Percentiles rank a stretch among this genome's conserved stretches.
Conservation (phyloP, 306 rosid genomes). For the Prunus dulcis region DNA sequence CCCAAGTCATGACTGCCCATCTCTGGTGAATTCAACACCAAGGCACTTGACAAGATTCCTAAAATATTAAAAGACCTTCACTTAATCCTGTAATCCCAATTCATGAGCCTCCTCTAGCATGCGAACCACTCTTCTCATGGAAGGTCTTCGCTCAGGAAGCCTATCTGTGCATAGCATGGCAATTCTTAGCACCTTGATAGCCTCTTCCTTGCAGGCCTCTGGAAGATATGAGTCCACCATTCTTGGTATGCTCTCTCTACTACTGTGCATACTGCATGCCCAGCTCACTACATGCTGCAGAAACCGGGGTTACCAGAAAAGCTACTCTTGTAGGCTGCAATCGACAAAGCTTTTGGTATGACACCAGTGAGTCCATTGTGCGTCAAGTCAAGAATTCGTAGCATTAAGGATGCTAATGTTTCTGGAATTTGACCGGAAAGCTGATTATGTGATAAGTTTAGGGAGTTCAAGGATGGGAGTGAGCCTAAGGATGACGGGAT, state of each 20-base stretch:
- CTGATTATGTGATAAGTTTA: slow-evolving; percentile 55
- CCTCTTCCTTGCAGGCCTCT: slow-evolving; percentile 55
- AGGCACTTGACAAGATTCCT: slow-evolving; percentile 18
- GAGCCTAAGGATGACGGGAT: slow-evolving; percentile 70
- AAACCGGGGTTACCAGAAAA: slow-evolving; percentile 68
- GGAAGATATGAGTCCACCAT: slow-evolving; percentile 57
- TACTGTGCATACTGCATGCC: slow-evolving; percentile 53
- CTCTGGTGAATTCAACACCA: slow-evolving; percentile 15
- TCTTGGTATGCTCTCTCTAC: slow-evolving; percentile 40
- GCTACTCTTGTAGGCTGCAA: slow-evolving; percentile 78
- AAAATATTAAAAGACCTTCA: neutral
- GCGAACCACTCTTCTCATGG: slow-evolving; percentile 84
- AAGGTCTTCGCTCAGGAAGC: slow-evolving; percentile 63
- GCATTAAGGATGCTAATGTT: slow-evolving; percentile 43
- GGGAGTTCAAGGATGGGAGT: slow-evolving; percentile 50
- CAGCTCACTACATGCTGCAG: slow-evolving; percentile 65
- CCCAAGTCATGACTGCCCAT: slow-evolving; percentile 15
- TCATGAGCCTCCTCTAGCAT: slow-evolving; percentile 66
- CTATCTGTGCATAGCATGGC: slow-evolving; percentile 65
- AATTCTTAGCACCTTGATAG: slow-evolving; percentile 58
- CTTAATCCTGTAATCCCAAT: too few species aligned
- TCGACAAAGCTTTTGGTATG: slow-evolving; percentile 51
- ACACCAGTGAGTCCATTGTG: slow-evolving; percentile 53
- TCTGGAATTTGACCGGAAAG: slow-evolving; percentile 70
- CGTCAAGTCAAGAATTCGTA: slow-evolving; percentile 54